Evolutionary conservation across 2,329 filamentous ascomycete genomes (phyloP).

Genomic region (Phaeosphaeria sp.): DNA sequence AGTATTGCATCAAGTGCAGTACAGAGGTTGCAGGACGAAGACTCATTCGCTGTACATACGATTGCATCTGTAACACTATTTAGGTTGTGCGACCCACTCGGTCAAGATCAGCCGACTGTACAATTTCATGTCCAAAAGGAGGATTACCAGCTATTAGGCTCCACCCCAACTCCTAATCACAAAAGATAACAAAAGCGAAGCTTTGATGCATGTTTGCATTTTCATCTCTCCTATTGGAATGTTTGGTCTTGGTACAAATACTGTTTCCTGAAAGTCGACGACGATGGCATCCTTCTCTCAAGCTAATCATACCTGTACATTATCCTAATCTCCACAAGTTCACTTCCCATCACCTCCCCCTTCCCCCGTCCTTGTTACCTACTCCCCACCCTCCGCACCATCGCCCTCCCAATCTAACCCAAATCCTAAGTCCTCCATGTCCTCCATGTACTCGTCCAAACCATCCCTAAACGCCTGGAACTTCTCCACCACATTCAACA

Average conservation of each 20-base stretch:
- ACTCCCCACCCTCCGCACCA: neutral
- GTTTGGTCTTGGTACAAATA: neutral
- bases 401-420: neutral
- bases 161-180: neutral
- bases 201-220: neutral
- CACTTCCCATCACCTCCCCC: neutral
- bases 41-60: conserved; percentile 4
- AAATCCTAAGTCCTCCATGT: neutral
- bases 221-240: neutral
- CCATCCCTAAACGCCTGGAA: neutral
- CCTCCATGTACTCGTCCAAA: neutral
- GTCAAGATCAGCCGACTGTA: neutral
- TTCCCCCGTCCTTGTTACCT: neutral
- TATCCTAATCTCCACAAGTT: too few species aligned
- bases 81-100: neutral
- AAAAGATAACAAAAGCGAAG: neutral
- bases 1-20: neutral
- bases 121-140: neutral
- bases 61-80: conserved; percentile 1
- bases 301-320: too few species aligned
- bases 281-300: too few species aligned
- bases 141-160: neutral
- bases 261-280: neutral
- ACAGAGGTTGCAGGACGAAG: neutral
- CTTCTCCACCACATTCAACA: conserved; percentile 1